Percentiles rank a stretch among this genome's conserved stretches.
phyloP scores from a whole-genome alignment of 306 rosid genomes.

The Castanea sativa region DNA sequence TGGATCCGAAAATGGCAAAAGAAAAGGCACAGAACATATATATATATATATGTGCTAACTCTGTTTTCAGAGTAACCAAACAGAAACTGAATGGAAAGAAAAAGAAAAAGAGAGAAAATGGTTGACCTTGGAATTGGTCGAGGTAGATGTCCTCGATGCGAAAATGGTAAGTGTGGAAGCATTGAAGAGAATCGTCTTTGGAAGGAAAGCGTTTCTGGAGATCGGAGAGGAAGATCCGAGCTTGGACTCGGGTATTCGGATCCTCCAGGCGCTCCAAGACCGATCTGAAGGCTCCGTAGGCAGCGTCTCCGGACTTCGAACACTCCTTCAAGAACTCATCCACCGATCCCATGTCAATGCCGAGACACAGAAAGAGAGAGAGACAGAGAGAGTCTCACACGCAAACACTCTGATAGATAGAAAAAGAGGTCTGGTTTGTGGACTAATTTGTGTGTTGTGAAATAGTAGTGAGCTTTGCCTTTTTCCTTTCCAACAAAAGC shows the following conservation, averaged over 20 bases:
- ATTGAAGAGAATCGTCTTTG: constrained; percentile 55
- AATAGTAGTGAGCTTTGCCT: no score
- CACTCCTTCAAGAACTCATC: constrained; percentile 71
- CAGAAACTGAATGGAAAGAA: background rate
- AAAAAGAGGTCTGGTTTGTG: no score
- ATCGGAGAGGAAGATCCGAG: constrained; percentile 83
- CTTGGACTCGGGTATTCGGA: constrained; percentile 58
- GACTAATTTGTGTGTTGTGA: no score
- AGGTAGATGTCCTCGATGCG: constrained; percentile 80
- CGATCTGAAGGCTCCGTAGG: constrained; percentile 66
- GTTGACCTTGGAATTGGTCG: constrained; percentile 63
- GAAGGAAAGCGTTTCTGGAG: constrained; percentile 70
- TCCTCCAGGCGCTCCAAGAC: constrained; percentile 77
- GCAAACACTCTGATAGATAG: no score
- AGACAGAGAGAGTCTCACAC: no score
- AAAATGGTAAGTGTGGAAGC: constrained; percentile 71
- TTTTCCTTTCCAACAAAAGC: no score
- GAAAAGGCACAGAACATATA: background rate
- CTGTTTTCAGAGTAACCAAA: no score
- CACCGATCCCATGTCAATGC: constrained; percentile 31
- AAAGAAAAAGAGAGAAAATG: background rate
- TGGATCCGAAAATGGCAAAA: no score
- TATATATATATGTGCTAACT: no score
- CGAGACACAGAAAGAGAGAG: background rate
- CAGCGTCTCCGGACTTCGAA: constrained; percentile 75